These are phyloP conservation scores for Cordia subcordata DNA, from an alignment of 257 asterid species.

Conservation along the genomic window DNA sequence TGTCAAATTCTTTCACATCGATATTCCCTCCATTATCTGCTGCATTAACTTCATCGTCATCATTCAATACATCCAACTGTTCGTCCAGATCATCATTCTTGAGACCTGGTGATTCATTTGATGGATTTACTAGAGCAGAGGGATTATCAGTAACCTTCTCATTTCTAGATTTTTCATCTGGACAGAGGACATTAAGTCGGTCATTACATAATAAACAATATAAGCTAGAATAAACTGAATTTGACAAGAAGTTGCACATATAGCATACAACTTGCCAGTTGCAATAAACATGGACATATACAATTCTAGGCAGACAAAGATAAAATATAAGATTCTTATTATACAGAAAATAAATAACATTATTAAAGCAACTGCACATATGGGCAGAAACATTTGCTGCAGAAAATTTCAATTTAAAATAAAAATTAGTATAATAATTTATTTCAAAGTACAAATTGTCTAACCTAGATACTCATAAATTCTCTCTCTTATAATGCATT, in stretches of 20 bases:
- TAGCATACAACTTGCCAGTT: neutral
- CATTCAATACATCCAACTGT: conserved; percentile 71
- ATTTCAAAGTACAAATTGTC: too few relatives aligned
- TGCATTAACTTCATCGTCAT: conserved; percentile 49
- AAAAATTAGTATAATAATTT: too few relatives aligned
- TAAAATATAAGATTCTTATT: too few relatives aligned
- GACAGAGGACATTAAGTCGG: conserved; percentile 11
- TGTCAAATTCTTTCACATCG: conserved; percentile 49
- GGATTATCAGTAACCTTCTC: conserved; percentile 55
- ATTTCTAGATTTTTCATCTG: conserved; percentile 56
- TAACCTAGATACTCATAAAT: too few relatives aligned
- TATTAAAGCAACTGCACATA: too few relatives aligned
- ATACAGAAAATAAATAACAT: too few relatives aligned
- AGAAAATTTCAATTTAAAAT: too few relatives aligned
- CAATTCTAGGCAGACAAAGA: too few relatives aligned
- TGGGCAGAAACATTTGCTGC: too few relatives aligned
- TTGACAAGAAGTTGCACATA: neutral
- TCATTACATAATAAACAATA: neutral
- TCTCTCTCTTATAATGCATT: too few relatives aligned
- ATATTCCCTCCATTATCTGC: conserved; percentile 36
- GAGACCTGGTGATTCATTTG: conserved; percentile 52
- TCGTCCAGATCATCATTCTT: conserved; percentile 61
- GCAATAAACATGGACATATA: too few relatives aligned
- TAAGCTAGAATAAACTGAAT: neutral
- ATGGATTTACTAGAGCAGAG: conserved; percentile 35